Evolutionary conservation across 1,139 yeast genomes (phyloP), one percentile per base, ranked within the genome.

Genomic region (Saccharomycopsis phalli): DNA sequence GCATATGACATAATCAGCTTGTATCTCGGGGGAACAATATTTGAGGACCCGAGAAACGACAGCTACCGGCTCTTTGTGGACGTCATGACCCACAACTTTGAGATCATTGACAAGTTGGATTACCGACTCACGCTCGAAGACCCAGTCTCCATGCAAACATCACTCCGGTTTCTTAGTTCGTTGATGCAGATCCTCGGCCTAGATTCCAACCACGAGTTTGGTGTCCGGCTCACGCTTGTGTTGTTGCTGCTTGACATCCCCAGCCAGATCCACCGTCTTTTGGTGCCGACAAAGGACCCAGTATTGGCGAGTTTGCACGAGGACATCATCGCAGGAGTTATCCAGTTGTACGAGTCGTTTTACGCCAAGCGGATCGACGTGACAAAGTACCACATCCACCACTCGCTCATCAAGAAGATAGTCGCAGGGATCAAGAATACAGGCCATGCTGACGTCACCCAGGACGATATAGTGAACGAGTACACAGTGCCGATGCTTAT

Each of bases 11-110:
- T 44, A 3, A n/a, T 35, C 5, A 34, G 32, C 5, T 27, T 36
- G 8, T 44, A 38, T 23, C 27, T 44, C 4, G 18, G 44, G 29
- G 47, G 47, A n/a, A 36, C 41, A 2, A 35, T 40, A 3, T 22
- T 22, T 3, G 13, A 11, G 14, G 34, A 31, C 16, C 32, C 27
- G 11, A 21, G 32, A 4, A 37, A 40, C 19, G 32, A 14, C 8
- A 5, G 27, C 38, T 36, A 36, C 25, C n/a, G 4, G 21, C n/a
- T 14, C 10, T 36, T 28, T 20, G 13, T 36, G 8, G 31, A 38
- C 3, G 8, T 36, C 3, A n/a, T 36, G n/a, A 11, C 22, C 7
- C n/a, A 36, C 25, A n/a, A 32, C 23, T 13, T 31, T 23, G 17
- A 37, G 19, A 8, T 44, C 32, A 28, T 21, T 32, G 23, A 23